Conservation (phyloP, 441 rosid genomes). For the Croton laevigatus region DNA sequence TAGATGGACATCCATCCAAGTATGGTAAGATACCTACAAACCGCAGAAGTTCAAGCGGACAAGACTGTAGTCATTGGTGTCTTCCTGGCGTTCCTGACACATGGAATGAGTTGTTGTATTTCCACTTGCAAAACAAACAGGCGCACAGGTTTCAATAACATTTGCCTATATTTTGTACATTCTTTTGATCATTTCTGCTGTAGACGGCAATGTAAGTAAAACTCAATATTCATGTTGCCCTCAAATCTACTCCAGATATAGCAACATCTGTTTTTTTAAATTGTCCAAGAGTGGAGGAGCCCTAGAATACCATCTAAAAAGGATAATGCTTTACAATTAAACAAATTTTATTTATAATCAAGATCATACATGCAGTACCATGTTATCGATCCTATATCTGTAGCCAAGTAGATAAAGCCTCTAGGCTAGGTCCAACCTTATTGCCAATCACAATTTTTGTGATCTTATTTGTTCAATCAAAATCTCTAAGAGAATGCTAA, state of each 20-base stretch:
- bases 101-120: slow-evolving; percentile 75
- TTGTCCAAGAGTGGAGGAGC: background rate
- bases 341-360: slow-evolving; percentile 1
- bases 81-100: slow-evolving; percentile 90
- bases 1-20: slow-evolving; percentile 77
- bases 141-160: slow-evolving; percentile 13
- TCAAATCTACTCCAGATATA: no score
- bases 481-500: slow-evolving; percentile 13
- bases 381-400: background rate
- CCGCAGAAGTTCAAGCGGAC: slow-evolving; percentile 35
- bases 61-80: slow-evolving; percentile 99
- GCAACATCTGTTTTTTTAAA: no score
- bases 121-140: slow-evolving; percentile 48
- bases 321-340: background rate
- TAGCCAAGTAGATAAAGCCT: slow-evolving; percentile 1
- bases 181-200: slow-evolving; percentile 22
- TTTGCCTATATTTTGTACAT: slow-evolving; percentile 11
- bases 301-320: background rate
- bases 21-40: slow-evolving; percentile 50
- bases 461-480: slow-evolving; percentile 17
- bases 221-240: background rate
- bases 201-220: background rate
- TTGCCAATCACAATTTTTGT: slow-evolving; percentile 19
- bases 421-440: slow-evolving; percentile 7
- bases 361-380: background rate